Percentiles rank a stretch among this genome's conserved stretches.
Evolutionary conservation across 805 yeast species (phyloP).

Genomic region (Candida ortonii): DNA sequence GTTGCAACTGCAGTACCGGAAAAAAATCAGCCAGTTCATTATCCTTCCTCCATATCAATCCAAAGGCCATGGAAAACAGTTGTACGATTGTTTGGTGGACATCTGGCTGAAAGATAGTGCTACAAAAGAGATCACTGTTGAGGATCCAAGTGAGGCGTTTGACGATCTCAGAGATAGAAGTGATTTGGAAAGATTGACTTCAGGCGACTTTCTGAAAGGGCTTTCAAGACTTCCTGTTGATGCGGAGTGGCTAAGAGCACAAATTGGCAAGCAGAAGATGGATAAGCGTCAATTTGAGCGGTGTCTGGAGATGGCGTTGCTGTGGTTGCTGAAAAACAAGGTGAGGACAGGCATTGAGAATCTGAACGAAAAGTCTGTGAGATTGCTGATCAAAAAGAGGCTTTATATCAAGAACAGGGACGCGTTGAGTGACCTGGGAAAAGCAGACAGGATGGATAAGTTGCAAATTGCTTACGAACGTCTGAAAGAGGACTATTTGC

Average conservation of each 20-base stretch:
- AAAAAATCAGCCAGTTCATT: conserved; percentile 84
- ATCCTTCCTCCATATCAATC: conserved; percentile 83
- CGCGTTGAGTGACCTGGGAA: conserved; percentile 64
- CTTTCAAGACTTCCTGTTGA: conserved; percentile 24
- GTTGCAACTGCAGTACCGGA: conserved; percentile 41
- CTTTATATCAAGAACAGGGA: conserved; percentile 78
- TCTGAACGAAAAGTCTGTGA: conserved; percentile 35
- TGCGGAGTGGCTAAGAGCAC: conserved; percentile 38
- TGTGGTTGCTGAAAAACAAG: conserved; percentile 38
- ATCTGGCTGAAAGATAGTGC: conserved; percentile 51
- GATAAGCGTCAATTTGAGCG: conserved; percentile 78
- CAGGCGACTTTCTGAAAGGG: conserved; percentile 31
- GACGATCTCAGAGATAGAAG: conserved; percentile 86
- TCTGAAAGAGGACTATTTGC: conserved; percentile 65
- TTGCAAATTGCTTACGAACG: conserved; percentile 71
- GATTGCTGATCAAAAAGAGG: conserved; percentile 70
- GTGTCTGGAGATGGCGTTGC: conserved; percentile 69
- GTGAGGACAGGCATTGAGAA: conserved; percentile 18
- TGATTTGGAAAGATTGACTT: conserved; percentile 56
- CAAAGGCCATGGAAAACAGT: conserved; percentile 61
- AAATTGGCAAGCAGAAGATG: conserved; percentile 49
- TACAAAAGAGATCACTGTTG: conserved; percentile 77
- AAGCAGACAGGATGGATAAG: conserved; percentile 62
- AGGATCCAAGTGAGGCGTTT: conserved; percentile 91
- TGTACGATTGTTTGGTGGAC: conserved; percentile 57